Evolutionary conservation across 1,139 yeast genomes (phyloP).

Genomic region (Candida sp.): DNA sequence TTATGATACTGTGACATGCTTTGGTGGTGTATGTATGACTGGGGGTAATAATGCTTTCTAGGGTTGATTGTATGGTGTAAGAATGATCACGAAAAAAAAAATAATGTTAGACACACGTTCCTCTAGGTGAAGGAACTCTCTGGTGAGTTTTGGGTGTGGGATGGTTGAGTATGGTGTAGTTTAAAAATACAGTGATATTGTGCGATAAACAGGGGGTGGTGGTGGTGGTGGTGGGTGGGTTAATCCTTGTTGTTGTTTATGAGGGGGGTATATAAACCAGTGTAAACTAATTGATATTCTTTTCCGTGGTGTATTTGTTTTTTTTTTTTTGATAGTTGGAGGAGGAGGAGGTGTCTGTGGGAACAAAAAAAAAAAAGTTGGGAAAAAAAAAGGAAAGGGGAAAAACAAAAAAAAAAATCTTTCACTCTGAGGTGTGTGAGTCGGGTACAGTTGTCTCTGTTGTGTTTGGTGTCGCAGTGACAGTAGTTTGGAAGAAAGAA

Average conservation of each 20-base stretch:
- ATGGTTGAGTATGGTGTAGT: not conserved
- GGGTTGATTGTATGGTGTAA: not conserved
- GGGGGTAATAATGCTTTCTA: not conserved
- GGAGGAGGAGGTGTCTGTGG: not conserved
- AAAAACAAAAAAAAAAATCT: not conserved
- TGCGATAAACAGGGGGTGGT: too few species aligned
- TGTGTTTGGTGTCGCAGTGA: not conserved
- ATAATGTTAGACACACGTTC: not conserved
- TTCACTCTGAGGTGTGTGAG: not conserved
- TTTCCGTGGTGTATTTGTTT: not conserved
- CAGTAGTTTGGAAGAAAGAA: too few species aligned
- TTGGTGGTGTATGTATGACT: not conserved
- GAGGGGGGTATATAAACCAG: too few species aligned
- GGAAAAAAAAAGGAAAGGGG: not conserved
- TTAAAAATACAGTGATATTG: too few species aligned
- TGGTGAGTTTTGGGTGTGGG: not conserved
- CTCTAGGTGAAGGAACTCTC: not conserved
- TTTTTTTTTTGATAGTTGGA: not conserved
- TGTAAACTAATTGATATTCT: not conserved
- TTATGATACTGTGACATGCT: slow-evolving; percentile 23
- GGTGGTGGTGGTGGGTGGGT: too few species aligned
- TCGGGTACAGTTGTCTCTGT: too few species aligned
- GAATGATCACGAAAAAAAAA: not conserved
- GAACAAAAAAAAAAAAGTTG: not conserved
- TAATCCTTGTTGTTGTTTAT: too few species aligned